A percentile compares a stretch with the other conserved stretches of the same genome.
Conservation (phyloP, 176 grass and related monocot species). For the Triticum timopheevii region DNA sequence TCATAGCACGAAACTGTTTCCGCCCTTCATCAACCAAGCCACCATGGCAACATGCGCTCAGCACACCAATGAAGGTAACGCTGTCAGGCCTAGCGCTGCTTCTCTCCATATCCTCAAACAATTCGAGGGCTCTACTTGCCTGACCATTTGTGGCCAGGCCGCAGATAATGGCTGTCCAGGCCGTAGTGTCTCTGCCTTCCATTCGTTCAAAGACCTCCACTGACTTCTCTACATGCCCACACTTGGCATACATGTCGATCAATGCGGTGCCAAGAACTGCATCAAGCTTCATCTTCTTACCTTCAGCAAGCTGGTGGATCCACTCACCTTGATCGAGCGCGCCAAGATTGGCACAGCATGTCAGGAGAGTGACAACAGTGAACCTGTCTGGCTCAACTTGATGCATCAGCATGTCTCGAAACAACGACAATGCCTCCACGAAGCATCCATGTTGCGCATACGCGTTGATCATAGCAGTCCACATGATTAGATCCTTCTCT, state of each 20-base stretch:
- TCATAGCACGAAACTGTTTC: constrained; percentile 47
- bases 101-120: constrained; percentile 58
- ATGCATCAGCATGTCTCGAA: constrained; percentile 62
- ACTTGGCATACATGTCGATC: constrained; percentile 67
- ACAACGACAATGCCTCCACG: constrained; percentile 55
- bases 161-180: constrained; percentile 67
- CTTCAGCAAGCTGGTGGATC: constrained; percentile 47
- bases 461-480: constrained; percentile 70
- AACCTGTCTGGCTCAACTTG: constrained; percentile 58
- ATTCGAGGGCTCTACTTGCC: constrained; percentile 47
- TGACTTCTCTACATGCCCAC: constrained; percentile 47
- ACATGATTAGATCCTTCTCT: constrained; percentile 63
- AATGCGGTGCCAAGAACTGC: constrained; percentile 43
- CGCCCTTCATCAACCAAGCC: constrained; percentile 64
- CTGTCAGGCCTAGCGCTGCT: constrained; percentile 39
- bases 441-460: constrained; percentile 53
- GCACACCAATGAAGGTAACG: constrained; percentile 53
- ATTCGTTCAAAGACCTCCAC: constrained; percentile 47
- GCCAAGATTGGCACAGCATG: constrained; percentile 56
- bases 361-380: constrained; percentile 56
- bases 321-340: constrained; percentile 57
- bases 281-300: constrained; percentile 46
- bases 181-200: constrained; percentile 36
- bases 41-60: constrained; percentile 66
- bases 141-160: constrained; percentile 60